Evolutionary conservation across 768 basidiomycete genomes (phyloP).

Genomic region (Mycena leptocephala): DNA sequence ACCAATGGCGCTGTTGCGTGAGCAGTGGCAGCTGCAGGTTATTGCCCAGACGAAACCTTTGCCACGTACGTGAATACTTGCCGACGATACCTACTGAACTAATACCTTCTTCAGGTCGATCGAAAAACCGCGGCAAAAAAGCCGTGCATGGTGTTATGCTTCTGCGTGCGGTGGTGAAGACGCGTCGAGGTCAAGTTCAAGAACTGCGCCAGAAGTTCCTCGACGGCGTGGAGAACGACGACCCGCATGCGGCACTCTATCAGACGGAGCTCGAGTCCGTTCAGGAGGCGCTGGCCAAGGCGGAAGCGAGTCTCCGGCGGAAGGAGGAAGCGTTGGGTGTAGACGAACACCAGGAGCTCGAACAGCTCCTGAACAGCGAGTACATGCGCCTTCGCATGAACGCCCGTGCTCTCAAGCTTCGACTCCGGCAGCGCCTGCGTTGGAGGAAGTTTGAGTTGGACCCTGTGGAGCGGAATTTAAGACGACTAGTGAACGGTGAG

Average conservation of each 20-base stretch:
- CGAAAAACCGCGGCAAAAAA: neutral
- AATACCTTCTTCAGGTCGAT: neutral
- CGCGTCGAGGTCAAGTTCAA: neutral
- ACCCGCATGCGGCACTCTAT: neutral
- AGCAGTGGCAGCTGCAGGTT: constrained; percentile 53
- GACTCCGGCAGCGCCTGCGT: neutral
- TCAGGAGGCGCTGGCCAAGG: neutral
- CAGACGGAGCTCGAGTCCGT: neutral
- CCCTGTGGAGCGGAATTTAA: neutral
- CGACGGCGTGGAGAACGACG: neutral
- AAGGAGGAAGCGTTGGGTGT: constrained; percentile 1
- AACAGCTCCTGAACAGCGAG: neutral
- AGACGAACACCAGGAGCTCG: neutral
- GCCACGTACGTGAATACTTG: neutral
- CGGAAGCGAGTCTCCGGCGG: neutral
- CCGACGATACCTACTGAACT: no score
- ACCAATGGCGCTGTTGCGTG: constrained; percentile 32
- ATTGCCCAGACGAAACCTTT: constrained; percentile 40
- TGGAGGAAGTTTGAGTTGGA: constrained; percentile 4
- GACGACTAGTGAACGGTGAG: neutral
- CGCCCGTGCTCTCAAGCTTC: neutral
- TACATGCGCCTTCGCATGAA: constrained; percentile 1
- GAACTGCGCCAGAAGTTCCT: neutral
- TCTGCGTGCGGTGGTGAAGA: neutral
- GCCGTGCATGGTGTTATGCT: neutral